Conservation (phyloP, 768 basidiomycete genomes). For the Agaricus blazei region DNA sequence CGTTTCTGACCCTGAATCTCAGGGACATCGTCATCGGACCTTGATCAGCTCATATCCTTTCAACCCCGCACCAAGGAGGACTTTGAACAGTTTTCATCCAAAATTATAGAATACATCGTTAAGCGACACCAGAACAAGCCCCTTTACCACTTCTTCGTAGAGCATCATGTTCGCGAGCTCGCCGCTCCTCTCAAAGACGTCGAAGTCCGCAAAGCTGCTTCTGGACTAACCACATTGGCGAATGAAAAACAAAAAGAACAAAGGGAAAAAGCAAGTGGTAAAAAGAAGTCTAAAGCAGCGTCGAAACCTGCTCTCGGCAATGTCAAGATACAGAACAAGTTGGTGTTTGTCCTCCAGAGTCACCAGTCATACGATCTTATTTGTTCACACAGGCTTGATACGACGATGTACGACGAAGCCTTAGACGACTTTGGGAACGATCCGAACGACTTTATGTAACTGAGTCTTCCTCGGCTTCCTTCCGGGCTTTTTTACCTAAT, state of each 20-base stretch:
- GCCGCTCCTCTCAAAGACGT: conserved; percentile 79
- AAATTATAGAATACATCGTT: conserved; percentile 71
- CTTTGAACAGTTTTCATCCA: conserved; percentile 67
- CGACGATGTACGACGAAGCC: conserved; percentile 77
- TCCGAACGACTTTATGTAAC: conserved; percentile 88
- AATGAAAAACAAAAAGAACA: conserved; percentile 96
- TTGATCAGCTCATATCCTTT: conserved; percentile 68
- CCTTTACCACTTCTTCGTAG: conserved; percentile 77
- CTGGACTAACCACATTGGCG: conserved; percentile 76
- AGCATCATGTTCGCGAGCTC: conserved; percentile 75
- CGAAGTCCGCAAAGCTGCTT: conserved; percentile 87
- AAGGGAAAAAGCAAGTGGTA: conserved; percentile 79
- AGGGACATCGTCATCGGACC: conserved; percentile 67
- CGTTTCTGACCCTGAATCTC: neutral
- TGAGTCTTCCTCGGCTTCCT: conserved; percentile 4
- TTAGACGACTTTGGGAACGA: conserved; percentile 82
- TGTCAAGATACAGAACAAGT: conserved; percentile 63
- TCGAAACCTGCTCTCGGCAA: conserved; percentile 75
- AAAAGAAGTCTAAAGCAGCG: conserved; percentile 77
- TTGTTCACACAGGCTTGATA: conserved; percentile 57
- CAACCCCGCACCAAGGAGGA: conserved; percentile 89
- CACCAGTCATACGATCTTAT: conserved; percentile 3
- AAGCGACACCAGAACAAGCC: conserved; percentile 80
- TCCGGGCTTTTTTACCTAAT: neutral
- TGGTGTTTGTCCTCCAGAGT: conserved; percentile 16